Conservation (phyloP, 2,329 filamentous ascomycete species). For the Periconia sp. region DNA sequence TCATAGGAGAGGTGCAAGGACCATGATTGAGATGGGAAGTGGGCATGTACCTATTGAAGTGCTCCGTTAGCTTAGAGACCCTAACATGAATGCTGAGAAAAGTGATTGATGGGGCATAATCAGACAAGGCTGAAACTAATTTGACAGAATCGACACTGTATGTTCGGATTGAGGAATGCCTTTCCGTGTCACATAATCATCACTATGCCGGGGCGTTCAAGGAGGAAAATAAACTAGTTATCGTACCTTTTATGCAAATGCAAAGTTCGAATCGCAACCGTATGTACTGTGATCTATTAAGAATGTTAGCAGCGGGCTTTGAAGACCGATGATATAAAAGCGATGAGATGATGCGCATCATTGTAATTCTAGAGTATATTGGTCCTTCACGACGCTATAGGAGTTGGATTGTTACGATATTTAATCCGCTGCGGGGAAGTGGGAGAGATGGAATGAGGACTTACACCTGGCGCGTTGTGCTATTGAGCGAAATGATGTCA, state of each 20-base stretch:
- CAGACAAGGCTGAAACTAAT: slow-evolving; percentile 74
- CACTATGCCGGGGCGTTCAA: slow-evolving; percentile 47
- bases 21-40: slow-evolving; percentile 14
- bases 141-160: slow-evolving; percentile 65
- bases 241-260: slow-evolving; percentile 46
- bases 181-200: slow-evolving; percentile 66
- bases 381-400: slow-evolving; percentile 58
- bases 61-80: slow-evolving; percentile 28
- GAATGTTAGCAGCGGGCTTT: slow-evolving; percentile 19
- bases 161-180: slow-evolving; percentile 71
- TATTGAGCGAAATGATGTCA: background rate
- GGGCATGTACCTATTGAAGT: slow-evolving; percentile 35
- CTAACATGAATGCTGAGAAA: slow-evolving; percentile 12
- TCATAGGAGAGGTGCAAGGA: slow-evolving; percentile 49
- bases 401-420: slow-evolving; percentile 59
- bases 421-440: slow-evolving; percentile 47
- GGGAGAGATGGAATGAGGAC: slow-evolving; percentile 4
- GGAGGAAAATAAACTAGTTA: slow-evolving; percentile 5
- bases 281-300: slow-evolving; percentile 8
- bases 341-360: slow-evolving; percentile 45
- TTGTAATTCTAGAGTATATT: slow-evolving; percentile 59
- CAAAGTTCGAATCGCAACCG: background rate
- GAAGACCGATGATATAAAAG: background rate
- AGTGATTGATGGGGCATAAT: slow-evolving; percentile 38
- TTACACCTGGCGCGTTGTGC: slow-evolving; percentile 6